phyloP scores from a whole-genome alignment of 805 yeast genomes.

The Hanseniaspora jakobsenii region DNA sequence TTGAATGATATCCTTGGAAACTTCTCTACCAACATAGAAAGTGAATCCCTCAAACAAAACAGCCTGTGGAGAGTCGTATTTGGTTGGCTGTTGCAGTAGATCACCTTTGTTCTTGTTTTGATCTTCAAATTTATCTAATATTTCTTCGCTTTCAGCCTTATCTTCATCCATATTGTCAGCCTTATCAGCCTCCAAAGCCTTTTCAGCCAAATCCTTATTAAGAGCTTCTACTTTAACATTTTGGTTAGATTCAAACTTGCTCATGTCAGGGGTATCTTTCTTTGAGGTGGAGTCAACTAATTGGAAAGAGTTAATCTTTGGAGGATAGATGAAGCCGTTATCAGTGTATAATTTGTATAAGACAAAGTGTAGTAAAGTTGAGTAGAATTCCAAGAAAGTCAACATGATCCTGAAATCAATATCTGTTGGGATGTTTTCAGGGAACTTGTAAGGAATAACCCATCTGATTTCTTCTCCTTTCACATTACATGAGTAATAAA shows the following conservation, averaged over 20 bases:
- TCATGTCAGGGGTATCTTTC: slow-evolving; percentile 15
- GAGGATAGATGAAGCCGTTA: slow-evolving; percentile 80
- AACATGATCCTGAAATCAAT: slow-evolving; percentile 94
- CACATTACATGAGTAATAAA: slow-evolving; percentile 80
- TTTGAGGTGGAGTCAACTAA: slow-evolving; percentile 38
- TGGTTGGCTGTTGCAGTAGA: slow-evolving; percentile 57
- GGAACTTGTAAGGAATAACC: slow-evolving; percentile 95
- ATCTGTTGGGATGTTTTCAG: slow-evolving; percentile 87
- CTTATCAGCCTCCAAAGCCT: slow-evolving; percentile 32
- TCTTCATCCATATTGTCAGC: slow-evolving; percentile 28
- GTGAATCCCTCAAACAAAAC: slow-evolving; percentile 60
- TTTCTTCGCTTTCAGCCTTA: slow-evolving; percentile 29
- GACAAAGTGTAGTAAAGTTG: slow-evolving; percentile 80
- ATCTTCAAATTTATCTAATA: slow-evolving; percentile 63
- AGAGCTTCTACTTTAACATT: slow-evolving; percentile 36
- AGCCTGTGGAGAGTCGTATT: slow-evolving; percentile 47
- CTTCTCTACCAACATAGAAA: slow-evolving; percentile 89
- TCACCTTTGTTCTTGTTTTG: slow-evolving; percentile 54
- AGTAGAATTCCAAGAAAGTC: slow-evolving; percentile 90
- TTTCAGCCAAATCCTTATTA: slow-evolving; percentile 34
- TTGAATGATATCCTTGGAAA: slow-evolving; percentile 81
- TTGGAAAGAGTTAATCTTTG: slow-evolving; percentile 67
- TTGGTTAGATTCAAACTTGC: slow-evolving; percentile 23
- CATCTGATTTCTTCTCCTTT: slow-evolving; percentile 89
- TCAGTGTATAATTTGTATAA: slow-evolving; percentile 77